phyloP scores from a whole-genome alignment of 495 filamentous ascomycete genomes.

The Neurospora sp. region DNA sequence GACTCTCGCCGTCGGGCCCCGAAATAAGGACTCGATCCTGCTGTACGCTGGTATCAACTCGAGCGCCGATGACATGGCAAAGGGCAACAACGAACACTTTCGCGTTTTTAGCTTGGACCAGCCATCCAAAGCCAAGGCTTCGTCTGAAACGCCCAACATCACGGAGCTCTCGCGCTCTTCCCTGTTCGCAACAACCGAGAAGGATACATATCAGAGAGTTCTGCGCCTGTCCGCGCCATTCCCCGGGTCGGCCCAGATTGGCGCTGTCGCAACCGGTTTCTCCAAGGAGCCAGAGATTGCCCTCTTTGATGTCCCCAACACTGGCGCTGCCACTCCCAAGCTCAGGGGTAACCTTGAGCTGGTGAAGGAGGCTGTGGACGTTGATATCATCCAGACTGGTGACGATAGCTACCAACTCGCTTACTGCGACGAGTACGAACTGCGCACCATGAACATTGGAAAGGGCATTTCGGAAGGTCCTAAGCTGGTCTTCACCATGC shows the following conservation, averaged over 20 bases:
- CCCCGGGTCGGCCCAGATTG: conserved; percentile 48
- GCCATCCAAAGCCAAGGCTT: conserved; percentile 30
- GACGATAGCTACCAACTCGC: conserved; percentile 56
- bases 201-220: conserved; percentile 62
- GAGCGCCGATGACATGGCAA: conserved; percentile 53
- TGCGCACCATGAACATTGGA: conserved; percentile 47
- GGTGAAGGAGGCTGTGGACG: conserved; percentile 65
- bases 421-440: conserved; percentile 71
- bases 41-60: conserved; percentile 86
- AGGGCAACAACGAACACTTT: conserved; percentile 80
- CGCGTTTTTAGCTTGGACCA: conserved; percentile 60
- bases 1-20: conserved; percentile 57
- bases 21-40: conserved; percentile 44
- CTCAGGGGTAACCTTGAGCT: conserved; percentile 58
- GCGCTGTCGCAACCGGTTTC: conserved; percentile 64
- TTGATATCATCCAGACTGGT: conserved; percentile 58
- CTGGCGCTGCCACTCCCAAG: conserved; percentile 45
- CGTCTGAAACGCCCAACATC: conserved; percentile 34
- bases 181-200: conserved; percentile 48
- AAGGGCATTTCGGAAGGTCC: conserved; percentile 45
- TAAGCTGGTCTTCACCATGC: conserved; percentile 49
- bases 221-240: conserved; percentile 58
- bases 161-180: conserved; percentile 46
- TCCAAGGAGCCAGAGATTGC: conserved; percentile 65
- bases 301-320: conserved; percentile 57